phyloP scores from a whole-genome alignment of 148 eudicot genomes.

The Cornus controversa region DNA sequence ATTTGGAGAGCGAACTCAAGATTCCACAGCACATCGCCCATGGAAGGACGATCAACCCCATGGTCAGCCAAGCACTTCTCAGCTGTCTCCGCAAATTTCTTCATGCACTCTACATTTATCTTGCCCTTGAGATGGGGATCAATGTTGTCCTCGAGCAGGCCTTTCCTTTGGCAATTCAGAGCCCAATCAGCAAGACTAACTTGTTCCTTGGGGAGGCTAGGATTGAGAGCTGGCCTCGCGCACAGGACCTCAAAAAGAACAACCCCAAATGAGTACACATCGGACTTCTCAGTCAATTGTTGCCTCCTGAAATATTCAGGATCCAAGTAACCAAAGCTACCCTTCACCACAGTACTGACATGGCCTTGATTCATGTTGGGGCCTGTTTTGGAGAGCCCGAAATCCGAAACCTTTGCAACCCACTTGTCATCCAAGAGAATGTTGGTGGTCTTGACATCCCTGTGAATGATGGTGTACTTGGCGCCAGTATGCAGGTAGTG shows the following conservation, averaged over 20 bases:
- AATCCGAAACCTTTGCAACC: conserved; percentile 57
- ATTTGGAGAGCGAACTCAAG: conserved; percentile 40
- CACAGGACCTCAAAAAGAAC: conserved; percentile 49
- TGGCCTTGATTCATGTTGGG: conserved; percentile 49
- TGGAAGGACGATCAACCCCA: conserved; percentile 45
- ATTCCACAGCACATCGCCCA: conserved; percentile 53
- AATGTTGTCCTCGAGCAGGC: conserved; percentile 34
- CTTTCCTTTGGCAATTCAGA: conserved; percentile 32
- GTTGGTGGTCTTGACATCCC: conserved; percentile 52
- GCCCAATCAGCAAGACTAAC: conserved; percentile 47
- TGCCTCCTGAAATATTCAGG: conserved; percentile 51
- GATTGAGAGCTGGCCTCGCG: conserved; percentile 44
- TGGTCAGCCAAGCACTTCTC: conserved; percentile 46
- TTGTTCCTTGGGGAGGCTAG: conserved; percentile 51
- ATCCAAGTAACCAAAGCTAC: conserved; percentile 52
- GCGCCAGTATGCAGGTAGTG: conserved; percentile 53
- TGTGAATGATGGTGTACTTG: conserved; percentile 44
- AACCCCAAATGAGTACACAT: conserved; percentile 56
- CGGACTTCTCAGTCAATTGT: conserved; percentile 49
- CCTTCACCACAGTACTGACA: conserved; percentile 49
- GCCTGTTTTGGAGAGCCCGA: conserved; percentile 51
- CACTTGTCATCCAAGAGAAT: conserved; percentile 55
- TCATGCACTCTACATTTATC: conserved; percentile 35
- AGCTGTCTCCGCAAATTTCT: conserved; percentile 41
- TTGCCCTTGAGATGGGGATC: conserved; percentile 52